Evolutionary conservation across 108 stramenopile species (phyloP).

Genomic region (Licmophora abbreviata): DNA sequence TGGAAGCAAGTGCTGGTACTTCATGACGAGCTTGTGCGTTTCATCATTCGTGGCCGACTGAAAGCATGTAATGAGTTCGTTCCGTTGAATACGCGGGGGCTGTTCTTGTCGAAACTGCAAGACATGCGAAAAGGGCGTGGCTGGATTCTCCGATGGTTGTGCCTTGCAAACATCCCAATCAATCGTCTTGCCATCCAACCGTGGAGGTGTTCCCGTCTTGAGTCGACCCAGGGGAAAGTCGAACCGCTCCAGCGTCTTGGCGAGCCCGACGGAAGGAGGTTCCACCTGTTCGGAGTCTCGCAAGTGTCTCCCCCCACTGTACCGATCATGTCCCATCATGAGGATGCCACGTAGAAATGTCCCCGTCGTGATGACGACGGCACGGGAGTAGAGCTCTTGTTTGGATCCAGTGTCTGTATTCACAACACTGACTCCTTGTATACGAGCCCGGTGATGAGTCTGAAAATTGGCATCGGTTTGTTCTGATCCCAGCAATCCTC

Average conservation of each 20-base stretch:
- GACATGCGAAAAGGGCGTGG: conserved; percentile 74
- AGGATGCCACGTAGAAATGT: conserved; percentile 93
- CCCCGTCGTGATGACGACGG: conserved; percentile 95
- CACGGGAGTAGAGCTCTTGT: conserved; percentile 44
- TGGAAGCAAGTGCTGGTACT: conserved; percentile 75
- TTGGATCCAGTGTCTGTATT: conserved; percentile 37
- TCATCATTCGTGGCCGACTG: conserved; percentile 82
- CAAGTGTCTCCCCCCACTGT: conserved; percentile 88
- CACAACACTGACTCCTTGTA: conserved; percentile 68
- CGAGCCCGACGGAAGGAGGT: conserved; percentile 89
- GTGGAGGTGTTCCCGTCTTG: conserved; percentile 96
- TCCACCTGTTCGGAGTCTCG: conserved; percentile 90
- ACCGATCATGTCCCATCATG: conserved; percentile 79
- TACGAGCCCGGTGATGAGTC: conserved; percentile 50
- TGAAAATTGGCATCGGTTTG: conserved; percentile 17
- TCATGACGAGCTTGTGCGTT: conserved; percentile 89
- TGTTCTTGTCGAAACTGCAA: conserved; percentile 71
- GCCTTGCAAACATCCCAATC: conserved; percentile 77
- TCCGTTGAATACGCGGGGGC: conserved; percentile 50
- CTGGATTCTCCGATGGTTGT: conserved; percentile 87
- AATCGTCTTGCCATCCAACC: conserved; percentile 90
- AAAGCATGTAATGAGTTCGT: conserved; percentile 60
- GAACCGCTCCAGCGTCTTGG: conserved; percentile 81
- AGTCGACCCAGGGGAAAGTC: conserved; percentile 88
- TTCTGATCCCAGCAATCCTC: conserved; percentile 11